Conservation (phyloP, 2,329 filamentous ascomycete species). For the Bipolaris cookei region DNA sequence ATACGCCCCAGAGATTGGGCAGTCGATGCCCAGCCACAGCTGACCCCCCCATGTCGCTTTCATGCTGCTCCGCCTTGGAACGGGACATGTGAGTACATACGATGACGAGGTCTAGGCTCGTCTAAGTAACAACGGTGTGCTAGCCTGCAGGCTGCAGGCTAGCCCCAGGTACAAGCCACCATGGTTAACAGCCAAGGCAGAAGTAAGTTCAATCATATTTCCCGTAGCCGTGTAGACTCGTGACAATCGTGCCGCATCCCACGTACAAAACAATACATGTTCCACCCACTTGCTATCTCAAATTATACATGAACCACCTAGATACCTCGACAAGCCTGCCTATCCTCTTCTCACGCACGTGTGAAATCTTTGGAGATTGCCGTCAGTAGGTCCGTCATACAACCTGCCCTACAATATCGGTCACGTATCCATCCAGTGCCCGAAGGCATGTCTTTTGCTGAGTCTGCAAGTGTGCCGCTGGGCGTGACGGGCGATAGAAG, state of each 20-base stretch:
- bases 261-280: constrained; percentile 27
- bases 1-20: constrained; percentile 28
- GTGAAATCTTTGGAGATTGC: constrained; percentile 6
- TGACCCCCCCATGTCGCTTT: constrained; percentile 33
- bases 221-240: constrained; percentile 26
- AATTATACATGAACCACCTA: constrained; percentile 26
- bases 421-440: constrained; percentile 2
- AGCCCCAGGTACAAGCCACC: constrained; percentile 30
- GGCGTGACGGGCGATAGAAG: constrained; percentile 1
- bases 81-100: constrained; percentile 25
- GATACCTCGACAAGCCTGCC: constrained; percentile 12
- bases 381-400: constrained; percentile 4
- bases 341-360: constrained; percentile 3
- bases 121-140: constrained; percentile 17
- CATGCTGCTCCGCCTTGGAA: constrained; percentile 38
- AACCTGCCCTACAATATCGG: constrained; percentile 1
- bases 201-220: constrained; percentile 13
- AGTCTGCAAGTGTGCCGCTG: constrained; percentile 7
- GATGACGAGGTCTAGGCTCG: constrained; percentile 27
- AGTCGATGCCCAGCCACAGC: constrained; percentile 40
- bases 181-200: constrained; percentile 14
- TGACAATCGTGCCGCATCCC: constrained; percentile 33
- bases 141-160: constrained; percentile 21
- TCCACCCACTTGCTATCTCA: constrained; percentile 21
- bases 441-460: not conserved